Conservation (phyloP, 2,329 filamentous ascomycete species). For the Diaporthe ilicicola region DNA sequence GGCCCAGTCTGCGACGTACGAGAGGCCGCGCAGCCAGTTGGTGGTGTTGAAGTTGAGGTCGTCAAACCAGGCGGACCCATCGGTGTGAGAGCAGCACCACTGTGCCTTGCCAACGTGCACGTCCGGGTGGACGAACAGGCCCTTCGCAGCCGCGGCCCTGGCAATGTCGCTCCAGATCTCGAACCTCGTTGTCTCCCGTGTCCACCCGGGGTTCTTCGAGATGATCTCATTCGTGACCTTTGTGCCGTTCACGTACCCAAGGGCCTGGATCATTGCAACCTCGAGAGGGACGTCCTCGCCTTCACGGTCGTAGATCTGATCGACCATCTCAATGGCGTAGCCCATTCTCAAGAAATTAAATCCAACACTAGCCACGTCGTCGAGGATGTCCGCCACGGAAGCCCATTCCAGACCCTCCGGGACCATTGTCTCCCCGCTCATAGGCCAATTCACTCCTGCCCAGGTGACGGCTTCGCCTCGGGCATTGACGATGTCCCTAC, state of each 20-base stretch:
- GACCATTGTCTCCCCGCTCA: constrained; percentile 61
- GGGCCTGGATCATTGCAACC: constrained; percentile 48
- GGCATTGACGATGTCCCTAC: constrained; percentile 48
- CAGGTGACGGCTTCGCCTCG: constrained; percentile 47
- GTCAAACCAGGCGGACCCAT: constrained; percentile 64
- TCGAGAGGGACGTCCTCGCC: constrained; percentile 50
- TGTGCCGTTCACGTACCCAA: constrained; percentile 58
- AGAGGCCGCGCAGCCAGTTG: constrained; percentile 63
- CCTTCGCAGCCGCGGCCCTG: constrained; percentile 41
- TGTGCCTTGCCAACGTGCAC: constrained; percentile 51
- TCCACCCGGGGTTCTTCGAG: constrained; percentile 58
- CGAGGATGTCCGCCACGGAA: constrained; percentile 57
- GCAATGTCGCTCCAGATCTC: constrained; percentile 51
- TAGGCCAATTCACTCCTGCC: constrained; percentile 49
- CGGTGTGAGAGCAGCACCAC: constrained; percentile 56
- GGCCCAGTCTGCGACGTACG: constrained; percentile 58
- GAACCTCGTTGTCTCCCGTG: constrained; percentile 55
- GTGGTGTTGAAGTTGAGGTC: constrained; percentile 61
- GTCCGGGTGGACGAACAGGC: constrained; percentile 51
- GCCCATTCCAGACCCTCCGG: constrained; percentile 64
- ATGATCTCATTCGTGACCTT: constrained; percentile 55
- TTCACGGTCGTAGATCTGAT: constrained; percentile 51
- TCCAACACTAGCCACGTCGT: constrained; percentile 57
- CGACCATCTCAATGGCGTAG: constrained; percentile 65
- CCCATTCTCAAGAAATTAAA: constrained; percentile 66